Evolutionary conservation across 257 asterid genomes (phyloP).

Genomic region (Ilex aquifolium): DNA sequence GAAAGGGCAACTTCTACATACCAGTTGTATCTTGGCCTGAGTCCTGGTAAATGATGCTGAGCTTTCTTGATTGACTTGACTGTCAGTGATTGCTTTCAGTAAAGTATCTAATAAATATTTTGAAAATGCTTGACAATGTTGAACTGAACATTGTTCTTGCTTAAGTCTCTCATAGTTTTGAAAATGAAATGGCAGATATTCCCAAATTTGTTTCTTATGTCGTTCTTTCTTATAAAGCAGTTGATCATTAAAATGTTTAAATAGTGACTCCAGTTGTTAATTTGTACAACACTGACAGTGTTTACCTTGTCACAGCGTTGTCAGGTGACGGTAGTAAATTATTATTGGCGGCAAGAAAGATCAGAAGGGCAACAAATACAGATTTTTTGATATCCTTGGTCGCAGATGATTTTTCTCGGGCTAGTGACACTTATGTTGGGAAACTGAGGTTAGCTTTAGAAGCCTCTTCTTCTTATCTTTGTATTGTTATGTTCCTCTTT

Average conservation of each 20-base stretch:
- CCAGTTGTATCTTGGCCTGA: constrained; percentile 57
- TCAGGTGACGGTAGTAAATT: constrained; percentile 57
- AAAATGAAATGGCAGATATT: too few species aligned
- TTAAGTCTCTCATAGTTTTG: neutral
- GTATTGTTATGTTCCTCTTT: neutral
- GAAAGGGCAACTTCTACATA: constrained; percentile 59
- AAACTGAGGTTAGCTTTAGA: constrained; percentile 36
- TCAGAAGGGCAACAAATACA: constrained; percentile 45
- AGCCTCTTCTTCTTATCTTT: constrained; percentile 1
- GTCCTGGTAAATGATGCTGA: constrained; percentile 47
- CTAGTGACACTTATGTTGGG: constrained; percentile 44
- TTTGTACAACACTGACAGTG: constrained; percentile 6
- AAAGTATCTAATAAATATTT: too few species aligned
- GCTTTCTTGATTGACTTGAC: neutral
- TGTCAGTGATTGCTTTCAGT: neutral
- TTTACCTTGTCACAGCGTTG: constrained; percentile 35
- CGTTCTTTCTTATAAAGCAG: too few species aligned
- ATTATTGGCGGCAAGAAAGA: constrained; percentile 54
- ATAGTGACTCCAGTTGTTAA: neutral
- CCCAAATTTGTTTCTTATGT: too few species aligned
- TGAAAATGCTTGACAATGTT: too few species aligned
- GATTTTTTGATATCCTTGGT: constrained; percentile 48
- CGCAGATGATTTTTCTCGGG: constrained; percentile 47
- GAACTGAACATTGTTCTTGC: too few species aligned
- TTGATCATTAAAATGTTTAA: neutral